These are phyloP conservation scores for Paecilomyces formosus DNA, from an alignment of 2,329 filamentous ascomycete genomes.

Conservation along the genomic window DNA sequence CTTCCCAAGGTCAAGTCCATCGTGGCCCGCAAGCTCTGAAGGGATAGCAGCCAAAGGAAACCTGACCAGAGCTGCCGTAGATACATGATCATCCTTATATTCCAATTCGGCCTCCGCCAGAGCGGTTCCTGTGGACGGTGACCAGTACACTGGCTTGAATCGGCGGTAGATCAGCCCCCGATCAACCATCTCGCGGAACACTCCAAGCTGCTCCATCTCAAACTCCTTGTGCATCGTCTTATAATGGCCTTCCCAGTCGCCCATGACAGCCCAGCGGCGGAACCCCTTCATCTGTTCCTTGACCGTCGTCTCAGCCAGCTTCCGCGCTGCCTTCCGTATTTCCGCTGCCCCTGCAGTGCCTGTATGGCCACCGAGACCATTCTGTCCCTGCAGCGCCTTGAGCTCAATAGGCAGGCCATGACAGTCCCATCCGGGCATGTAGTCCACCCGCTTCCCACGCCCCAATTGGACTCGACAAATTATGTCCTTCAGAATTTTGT, in stretches of 20 bases:
- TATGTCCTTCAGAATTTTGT: conserved; percentile 96
- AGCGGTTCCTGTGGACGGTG: conserved; percentile 56
- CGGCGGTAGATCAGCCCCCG: conserved; percentile 55
- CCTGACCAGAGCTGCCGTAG: conserved; percentile 59
- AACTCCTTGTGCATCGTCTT: conserved; percentile 57
- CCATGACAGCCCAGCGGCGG: conserved; percentile 55
- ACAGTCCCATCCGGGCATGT: conserved; percentile 94
- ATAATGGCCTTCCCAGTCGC: conserved; percentile 56
- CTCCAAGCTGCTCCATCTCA: conserved; percentile 52
- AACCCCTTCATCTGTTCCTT: conserved; percentile 54
- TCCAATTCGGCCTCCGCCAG: conserved; percentile 59
- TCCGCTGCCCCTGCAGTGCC: conserved; percentile 34
- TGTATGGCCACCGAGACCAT: conserved; percentile 20
- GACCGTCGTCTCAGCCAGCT: conserved; percentile 49
- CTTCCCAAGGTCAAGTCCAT: conserved; percentile 37
- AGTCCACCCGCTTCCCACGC: conserved; percentile 67
- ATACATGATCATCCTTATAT: conserved; percentile 55
- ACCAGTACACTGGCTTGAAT: conserved; percentile 60
- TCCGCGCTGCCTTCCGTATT: conserved; percentile 48
- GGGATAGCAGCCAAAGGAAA: conserved; percentile 58
- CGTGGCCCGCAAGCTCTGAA: conserved; percentile 33
- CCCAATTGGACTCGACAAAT: conserved; percentile 75
- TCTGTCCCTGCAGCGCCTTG: conserved; percentile 69
- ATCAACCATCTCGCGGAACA: conserved; percentile 56
- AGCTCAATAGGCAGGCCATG: conserved; percentile 96